Conservation (phyloP, 768 basidiomycete species). For the Boletus eberwhitei region DNA sequence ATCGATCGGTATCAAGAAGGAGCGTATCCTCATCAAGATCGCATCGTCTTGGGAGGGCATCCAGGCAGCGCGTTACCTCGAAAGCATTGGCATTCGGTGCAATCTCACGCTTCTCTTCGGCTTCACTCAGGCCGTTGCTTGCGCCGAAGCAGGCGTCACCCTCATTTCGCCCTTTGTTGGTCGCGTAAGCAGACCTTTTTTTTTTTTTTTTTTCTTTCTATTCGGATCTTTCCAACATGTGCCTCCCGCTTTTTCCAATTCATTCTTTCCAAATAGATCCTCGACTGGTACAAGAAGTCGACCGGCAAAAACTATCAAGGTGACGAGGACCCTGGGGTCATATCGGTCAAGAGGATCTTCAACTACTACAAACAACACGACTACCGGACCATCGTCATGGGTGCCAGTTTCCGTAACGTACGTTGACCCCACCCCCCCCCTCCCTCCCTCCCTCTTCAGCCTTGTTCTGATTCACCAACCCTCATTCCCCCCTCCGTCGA, state of each 20-base stretch:
- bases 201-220: constrained; percentile 9
- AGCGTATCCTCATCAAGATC: constrained; percentile 98
- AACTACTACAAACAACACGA: constrained; percentile 99
- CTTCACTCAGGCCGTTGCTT: constrained; percentile 97
- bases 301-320: constrained; percentile 87
- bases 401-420: constrained; percentile 98
- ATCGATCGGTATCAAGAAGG: constrained; percentile 88
- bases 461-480: constrained; percentile 1
- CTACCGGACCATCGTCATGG: constrained; percentile 99
- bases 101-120: constrained; percentile 99
- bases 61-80: constrained; percentile 95
- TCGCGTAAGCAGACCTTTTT: constrained; percentile 54
- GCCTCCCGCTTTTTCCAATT: constrained; percentile 4
- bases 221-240: constrained; percentile 13
- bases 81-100: constrained; percentile 92
- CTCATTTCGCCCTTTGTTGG: constrained; percentile 99
- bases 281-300: constrained; percentile 98
- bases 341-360: constrained; percentile 95
- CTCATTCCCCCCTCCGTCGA: constrained; percentile 1
- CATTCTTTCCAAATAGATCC: constrained; percentile 55
- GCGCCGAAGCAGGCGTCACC: constrained; percentile 97
- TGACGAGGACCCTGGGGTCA: constrained; percentile 92
- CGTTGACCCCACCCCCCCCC: constrained; percentile 27
- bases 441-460: neutral
- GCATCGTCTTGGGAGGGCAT: constrained; percentile 99